Evolutionary conservation across 176 grass and related monocot genomes (phyloP), one percentile per base, ranked within the genome.

Genomic region (Cymbopogon citratus): DNA sequence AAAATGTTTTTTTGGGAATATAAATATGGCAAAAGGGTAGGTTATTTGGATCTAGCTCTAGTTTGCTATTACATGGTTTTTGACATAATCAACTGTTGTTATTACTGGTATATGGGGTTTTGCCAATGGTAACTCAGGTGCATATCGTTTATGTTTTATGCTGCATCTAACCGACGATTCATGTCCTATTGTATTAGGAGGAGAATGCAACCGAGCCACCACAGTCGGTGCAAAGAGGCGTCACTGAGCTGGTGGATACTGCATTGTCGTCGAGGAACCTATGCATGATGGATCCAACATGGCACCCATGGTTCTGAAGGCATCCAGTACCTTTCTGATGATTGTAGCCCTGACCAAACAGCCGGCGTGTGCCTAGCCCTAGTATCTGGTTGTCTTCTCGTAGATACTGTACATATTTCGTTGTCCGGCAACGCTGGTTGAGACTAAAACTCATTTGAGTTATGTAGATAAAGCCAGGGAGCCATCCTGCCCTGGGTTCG

Each of bases 281-380:
- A 74, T 99, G 97, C 83, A 99, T 95, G 97, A 99, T 99, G 97
- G 97, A 99, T 82, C 97, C 97, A 8, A 99, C 97, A n/a, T 99
- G 97, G 97, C 97, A 99, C 80, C 97, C 97, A 2, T 99, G 97
- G 97, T 99, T 99, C 77, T 99, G 85, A 81, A 28, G 44, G 34
- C 23, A 31, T 8, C 12, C 35, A 9, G 60, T 49, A 38, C 23
- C 31, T 18, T 46, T 35, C 41, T 48, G 40, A 51, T 67, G 63
- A 25, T 85, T 27, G 24, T 81, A 40, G 49, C 18, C 18, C 76
- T 76, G 65, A 72, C 66, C 54, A 71, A 71, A 68, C 28, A 77
- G 23, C 19, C 44, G 8, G 54, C 6, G 6, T 12, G 21, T 33
- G 51, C 21, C 62, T 19, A 71, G 66, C 24, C 34, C 8, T 28